A percentile compares a stretch with the other conserved stretches of the same genome.
Evolutionary conservation across 177 flowering plant genomes (phyloP).

Genomic region (Tripterygium wilfordii): DNA sequence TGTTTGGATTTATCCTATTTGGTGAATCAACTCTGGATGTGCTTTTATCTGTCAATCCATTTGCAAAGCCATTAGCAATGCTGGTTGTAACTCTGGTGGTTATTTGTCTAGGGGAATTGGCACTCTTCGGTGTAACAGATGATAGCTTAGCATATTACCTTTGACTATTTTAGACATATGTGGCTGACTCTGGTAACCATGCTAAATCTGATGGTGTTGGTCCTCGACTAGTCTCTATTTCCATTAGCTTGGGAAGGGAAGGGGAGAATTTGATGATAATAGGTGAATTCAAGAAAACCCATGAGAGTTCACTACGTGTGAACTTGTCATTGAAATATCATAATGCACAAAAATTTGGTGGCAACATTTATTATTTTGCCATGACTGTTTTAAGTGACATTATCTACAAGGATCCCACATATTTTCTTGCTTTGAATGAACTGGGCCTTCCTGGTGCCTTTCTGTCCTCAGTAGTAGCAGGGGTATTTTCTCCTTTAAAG

Average conservation of each 20-base stretch:
- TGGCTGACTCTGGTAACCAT: slow-evolving; percentile 76
- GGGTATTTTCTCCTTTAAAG: slow-evolving; percentile 81
- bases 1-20: slow-evolving; percentile 88
- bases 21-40: slow-evolving; percentile 88
- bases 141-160: slow-evolving; percentile 65
- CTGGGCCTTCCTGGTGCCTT: slow-evolving; percentile 94
- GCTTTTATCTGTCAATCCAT: slow-evolving; percentile 54
- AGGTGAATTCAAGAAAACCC: slow-evolving; percentile 60
- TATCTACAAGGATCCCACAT: slow-evolving; percentile 97
- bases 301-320: slow-evolving; percentile 65
- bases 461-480: slow-evolving; percentile 70
- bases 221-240: slow-evolving; percentile 63
- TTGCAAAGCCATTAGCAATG: slow-evolving; percentile 60
- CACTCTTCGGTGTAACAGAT: slow-evolving; percentile 75
- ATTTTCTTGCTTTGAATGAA: slow-evolving; percentile 67
- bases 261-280: slow-evolving; percentile 41
- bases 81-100: slow-evolving; percentile 65
- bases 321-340: slow-evolving; percentile 66
- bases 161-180: slow-evolving; percentile 78
- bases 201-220: slow-evolving; percentile 64
- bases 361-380: slow-evolving; percentile 89
- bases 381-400: slow-evolving; percentile 98
- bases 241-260: slow-evolving; percentile 35
- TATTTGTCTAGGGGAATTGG: slow-evolving; percentile 69
- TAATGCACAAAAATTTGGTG: slow-evolving; percentile 80